Evolutionary conservation across 1,284 basidiomycete genomes (phyloP).

Genomic region (Ustilago tritici): DNA sequence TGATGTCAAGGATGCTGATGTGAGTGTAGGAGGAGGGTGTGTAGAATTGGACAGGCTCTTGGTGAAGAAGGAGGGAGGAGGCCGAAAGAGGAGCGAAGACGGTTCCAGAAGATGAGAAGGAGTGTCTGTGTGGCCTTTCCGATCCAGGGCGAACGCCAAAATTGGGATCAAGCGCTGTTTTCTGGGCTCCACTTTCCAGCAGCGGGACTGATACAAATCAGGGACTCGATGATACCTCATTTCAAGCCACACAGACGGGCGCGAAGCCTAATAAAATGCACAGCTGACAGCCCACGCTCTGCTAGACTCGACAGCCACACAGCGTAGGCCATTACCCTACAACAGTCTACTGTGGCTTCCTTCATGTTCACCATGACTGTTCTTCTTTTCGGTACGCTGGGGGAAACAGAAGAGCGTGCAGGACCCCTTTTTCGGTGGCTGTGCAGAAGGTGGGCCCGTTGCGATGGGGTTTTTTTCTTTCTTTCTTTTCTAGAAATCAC

Average conservation of each 20-base stretch:
- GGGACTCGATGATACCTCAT: neutral
- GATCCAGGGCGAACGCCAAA: neutral
- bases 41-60: neutral
- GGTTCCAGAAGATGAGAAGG: conserved; percentile 3
- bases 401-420: neutral
- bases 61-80: neutral
- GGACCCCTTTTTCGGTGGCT: conserved; percentile 1
- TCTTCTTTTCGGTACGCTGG: neutral
- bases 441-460: conserved; percentile 2
- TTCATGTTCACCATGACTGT: neutral
- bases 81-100: neutral
- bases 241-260: neutral
- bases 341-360: neutral
- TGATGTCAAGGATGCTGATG: neutral
- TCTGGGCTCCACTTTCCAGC: conserved; percentile 1
- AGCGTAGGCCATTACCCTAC: too few species aligned
- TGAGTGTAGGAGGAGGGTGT: neutral
- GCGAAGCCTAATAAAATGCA: neutral
- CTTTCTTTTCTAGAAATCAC: conserved; percentile 1
- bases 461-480: neutral
- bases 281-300: neutral
- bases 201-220: neutral
- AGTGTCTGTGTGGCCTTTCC: neutral
- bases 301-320: neutral
- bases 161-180: conserved; percentile 4